Conservation (phyloP, 202 grass and related monocot genomes). For the Bolboschoenoplectus hybrid region DNA sequence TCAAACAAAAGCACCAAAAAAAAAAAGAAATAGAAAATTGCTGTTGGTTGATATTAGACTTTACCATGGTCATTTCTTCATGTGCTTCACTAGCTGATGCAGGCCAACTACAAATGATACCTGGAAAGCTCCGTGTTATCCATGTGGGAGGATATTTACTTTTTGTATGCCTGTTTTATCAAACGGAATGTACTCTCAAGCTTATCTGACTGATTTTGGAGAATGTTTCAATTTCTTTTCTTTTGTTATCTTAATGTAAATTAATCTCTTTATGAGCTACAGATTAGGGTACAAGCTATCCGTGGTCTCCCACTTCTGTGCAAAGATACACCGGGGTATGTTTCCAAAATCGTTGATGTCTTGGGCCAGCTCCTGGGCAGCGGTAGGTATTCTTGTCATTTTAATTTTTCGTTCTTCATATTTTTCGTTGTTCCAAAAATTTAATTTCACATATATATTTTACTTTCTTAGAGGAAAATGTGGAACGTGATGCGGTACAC, state of each 20-base stretch:
- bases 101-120: background rate
- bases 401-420: conserved; percentile 32
- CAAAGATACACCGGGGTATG: conserved; percentile 83
- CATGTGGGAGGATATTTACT: background rate
- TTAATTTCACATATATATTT: conserved; percentile 33
- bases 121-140: background rate
- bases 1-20: background rate
- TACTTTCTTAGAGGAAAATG: conserved; percentile 78
- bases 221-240: background rate
- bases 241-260: conserved; percentile 4
- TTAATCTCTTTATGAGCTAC: conserved; percentile 36
- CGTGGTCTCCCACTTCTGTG: conserved; percentile 95
- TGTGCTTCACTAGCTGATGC: background rate
- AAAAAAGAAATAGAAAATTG: background rate
- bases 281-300: conserved; percentile 99
- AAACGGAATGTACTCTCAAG: background rate
- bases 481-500: conserved; percentile 98
- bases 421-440: conserved; percentile 41
- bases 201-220: background rate
- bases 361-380: conserved; percentile 86
- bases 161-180: background rate
- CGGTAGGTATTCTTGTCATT: conserved; percentile 60
- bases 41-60: conserved; percentile 7
- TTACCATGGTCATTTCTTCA: background rate
- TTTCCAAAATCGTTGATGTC: conserved; percentile 96